Conservation (phyloP, 2,329 filamentous ascomycete species). For the Colletotrichum karsti region DNA sequence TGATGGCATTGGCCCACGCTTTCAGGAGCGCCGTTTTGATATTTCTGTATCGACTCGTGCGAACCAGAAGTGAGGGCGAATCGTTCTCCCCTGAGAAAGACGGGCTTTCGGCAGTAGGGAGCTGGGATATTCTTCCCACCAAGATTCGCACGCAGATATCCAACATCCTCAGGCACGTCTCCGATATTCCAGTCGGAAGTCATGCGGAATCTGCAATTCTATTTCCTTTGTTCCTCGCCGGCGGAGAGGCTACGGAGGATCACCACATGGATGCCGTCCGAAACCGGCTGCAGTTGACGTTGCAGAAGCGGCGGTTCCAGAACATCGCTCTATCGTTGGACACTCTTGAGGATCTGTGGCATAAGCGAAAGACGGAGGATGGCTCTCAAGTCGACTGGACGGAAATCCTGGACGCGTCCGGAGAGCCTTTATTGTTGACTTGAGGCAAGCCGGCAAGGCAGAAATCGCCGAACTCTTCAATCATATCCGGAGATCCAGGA, state of each 20-base stretch:
- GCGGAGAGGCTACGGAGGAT: conserved; percentile 19
- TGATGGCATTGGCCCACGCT: conserved; percentile 10
- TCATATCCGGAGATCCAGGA: too few relatives aligned
- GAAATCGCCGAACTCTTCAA: too few relatives aligned
- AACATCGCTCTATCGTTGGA: conserved; percentile 6
- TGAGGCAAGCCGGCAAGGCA: too few relatives aligned
- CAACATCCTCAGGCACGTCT: conserved; percentile 8
- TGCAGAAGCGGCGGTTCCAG: conserved; percentile 16
- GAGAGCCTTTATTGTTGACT: conserved; percentile 15
- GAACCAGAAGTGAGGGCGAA: background rate
- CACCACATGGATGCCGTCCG: conserved; percentile 15
- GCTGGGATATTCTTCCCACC: conserved; percentile 8
- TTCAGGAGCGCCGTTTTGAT: conserved; percentile 16
- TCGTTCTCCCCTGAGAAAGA: background rate
- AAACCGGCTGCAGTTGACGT: conserved; percentile 8
- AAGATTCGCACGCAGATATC: conserved; percentile 21
- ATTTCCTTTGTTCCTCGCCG: conserved; percentile 26
- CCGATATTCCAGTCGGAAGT: conserved; percentile 10
- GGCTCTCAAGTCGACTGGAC: conserved; percentile 5
- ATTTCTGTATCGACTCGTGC: conserved; percentile 12
- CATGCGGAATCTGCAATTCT: conserved; percentile 23
- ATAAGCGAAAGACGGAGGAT: background rate
- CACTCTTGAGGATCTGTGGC: conserved; percentile 17
- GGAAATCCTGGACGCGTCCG: conserved; percentile 3
- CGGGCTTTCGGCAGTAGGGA: background rate